Conservation (phyloP, 306 rosid species). For the Rubus idaeus region DNA sequence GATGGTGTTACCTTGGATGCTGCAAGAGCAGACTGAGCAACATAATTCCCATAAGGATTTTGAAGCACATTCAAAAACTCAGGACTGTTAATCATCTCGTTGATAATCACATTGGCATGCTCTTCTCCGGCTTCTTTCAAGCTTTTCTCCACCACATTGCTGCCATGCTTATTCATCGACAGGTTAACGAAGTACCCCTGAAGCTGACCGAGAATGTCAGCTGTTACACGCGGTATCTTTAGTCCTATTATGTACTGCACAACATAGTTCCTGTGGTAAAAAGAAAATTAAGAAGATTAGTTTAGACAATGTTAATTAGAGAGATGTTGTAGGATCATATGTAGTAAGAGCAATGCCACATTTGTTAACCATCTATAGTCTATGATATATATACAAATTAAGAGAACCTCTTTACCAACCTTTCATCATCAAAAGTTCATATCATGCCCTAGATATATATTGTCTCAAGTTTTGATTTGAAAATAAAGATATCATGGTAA, state of each 20-base stretch:
- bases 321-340: not conserved
- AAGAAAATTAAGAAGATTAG: not conserved
- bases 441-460: too few relatives aligned
- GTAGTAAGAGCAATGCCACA: too few relatives aligned
- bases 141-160: constrained; percentile 47
- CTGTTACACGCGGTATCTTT: not conserved
- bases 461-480: too few relatives aligned
- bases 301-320: not conserved
- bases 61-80: constrained; percentile 28
- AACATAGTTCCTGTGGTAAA: constrained; percentile 44
- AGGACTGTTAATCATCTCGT: constrained; percentile 26
- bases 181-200: constrained; percentile 18
- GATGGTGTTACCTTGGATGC: constrained; percentile 29
- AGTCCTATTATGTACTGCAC: constrained; percentile 31
- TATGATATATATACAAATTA: too few relatives aligned
- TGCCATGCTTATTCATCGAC: constrained; percentile 39
- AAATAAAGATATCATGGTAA: too few relatives aligned
- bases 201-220: constrained; percentile 10
- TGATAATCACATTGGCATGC: not conserved
- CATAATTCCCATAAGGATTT: constrained; percentile 43
- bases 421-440: too few relatives aligned
- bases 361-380: too few relatives aligned
- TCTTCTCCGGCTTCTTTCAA: not conserved
- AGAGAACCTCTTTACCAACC: too few relatives aligned
- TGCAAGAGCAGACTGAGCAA: constrained; percentile 41